These are phyloP conservation scores for Hypoxylon fragiforme DNA, from an alignment of 495 filamentous ascomycete species.

Conservation along the genomic window DNA sequence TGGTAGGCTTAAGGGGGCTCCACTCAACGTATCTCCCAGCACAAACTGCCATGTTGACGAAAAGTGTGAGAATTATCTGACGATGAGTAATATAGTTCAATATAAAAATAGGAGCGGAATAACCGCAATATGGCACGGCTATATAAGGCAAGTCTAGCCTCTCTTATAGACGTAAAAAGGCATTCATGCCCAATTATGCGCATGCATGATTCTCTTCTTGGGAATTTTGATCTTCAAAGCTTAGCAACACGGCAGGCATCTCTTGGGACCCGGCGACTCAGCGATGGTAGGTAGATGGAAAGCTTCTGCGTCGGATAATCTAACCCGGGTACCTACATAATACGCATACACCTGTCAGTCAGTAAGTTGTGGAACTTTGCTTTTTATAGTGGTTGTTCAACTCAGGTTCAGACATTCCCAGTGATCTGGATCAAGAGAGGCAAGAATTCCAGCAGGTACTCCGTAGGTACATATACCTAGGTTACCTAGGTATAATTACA, in stretches of 20 bases:
- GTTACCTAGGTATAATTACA: background rate
- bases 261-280: conserved; percentile 1
- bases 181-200: conserved; percentile 11
- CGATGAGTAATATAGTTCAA: too few relatives aligned
- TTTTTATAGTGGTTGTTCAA: background rate
- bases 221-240: conserved; percentile 22
- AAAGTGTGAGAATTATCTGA: too few relatives aligned
- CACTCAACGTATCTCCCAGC: too few relatives aligned
- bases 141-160: too few relatives aligned
- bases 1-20: too few relatives aligned
- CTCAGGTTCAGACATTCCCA: conserved; percentile 14
- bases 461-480: background rate
- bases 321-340: too few relatives aligned
- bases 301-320: too few relatives aligned
- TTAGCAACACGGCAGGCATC: conserved; percentile 22
- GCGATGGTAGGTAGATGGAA: background rate
- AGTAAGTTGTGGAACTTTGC: conserved; percentile 6
- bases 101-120: too few relatives aligned
- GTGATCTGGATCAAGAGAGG: conserved; percentile 17
- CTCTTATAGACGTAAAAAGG: background rate
- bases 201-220: conserved; percentile 18
- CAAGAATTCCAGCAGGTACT: conserved; percentile 3
- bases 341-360: conserved; percentile 1
- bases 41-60: too few relatives aligned
- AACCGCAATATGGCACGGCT: too few relatives aligned